phyloP scores from a whole-genome alignment of 208 protist species.

The Crithidia brevicula region DNA sequence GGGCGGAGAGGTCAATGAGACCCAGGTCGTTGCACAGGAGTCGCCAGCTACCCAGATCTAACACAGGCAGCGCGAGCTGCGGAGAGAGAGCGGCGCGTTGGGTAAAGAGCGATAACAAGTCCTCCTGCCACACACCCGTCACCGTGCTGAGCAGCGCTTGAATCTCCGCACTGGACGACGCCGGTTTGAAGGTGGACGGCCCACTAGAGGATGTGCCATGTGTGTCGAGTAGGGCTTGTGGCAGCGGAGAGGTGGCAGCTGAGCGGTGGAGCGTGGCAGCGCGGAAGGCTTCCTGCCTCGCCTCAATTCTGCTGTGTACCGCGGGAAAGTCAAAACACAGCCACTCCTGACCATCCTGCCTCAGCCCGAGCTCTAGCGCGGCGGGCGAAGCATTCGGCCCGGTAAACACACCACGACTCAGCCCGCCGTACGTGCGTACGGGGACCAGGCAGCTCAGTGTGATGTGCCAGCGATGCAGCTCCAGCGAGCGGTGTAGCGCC shows the following conservation, averaged over 20 bases:
- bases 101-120: slow-evolving; percentile 77
- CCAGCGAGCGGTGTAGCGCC: slow-evolving; percentile 80
- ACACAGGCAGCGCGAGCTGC: slow-evolving; percentile 69
- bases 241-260: neutral
- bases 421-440: slow-evolving; percentile 73
- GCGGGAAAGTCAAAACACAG: slow-evolving; percentile 47
- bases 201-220: too few relatives aligned
- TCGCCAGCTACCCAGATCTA: slow-evolving; percentile 84
- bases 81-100: slow-evolving; percentile 50
- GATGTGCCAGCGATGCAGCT: slow-evolving; percentile 90
- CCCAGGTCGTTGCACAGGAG: slow-evolving; percentile 73
- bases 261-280: neutral
- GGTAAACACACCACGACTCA: slow-evolving; percentile 87
- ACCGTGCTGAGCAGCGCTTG: neutral
- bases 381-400: slow-evolving; percentile 59
- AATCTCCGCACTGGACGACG: slow-evolving; percentile 24
- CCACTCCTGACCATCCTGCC: slow-evolving; percentile 55
- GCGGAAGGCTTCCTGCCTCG: slow-evolving; percentile 34
- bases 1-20: slow-evolving; percentile 38
- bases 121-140: slow-evolving; percentile 36
- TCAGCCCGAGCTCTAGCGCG: slow-evolving; percentile 71
- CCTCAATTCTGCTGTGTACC: slow-evolving; percentile 32
- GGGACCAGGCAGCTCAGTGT: slow-evolving; percentile 82
- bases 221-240: neutral
- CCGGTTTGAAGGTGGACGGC: neutral